A percentile compares a stretch with the other conserved stretches of the same genome.
Conservation (phyloP, 257 asterid species). For the Scutellaria minor region DNA sequence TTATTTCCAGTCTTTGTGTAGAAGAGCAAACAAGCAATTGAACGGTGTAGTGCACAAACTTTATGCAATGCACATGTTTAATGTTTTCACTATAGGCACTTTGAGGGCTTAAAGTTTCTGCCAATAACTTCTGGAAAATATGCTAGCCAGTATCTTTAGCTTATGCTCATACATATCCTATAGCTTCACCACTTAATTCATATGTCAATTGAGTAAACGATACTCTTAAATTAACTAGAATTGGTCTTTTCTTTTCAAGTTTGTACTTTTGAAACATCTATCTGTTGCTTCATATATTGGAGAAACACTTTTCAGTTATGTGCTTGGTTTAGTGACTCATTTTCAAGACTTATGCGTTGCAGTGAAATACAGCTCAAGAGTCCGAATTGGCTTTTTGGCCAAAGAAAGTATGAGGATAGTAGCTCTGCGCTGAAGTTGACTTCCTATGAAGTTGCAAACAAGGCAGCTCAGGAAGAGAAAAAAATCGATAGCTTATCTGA, state of each 20-base stretch:
- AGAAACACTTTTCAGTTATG: neutral
- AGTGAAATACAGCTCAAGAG: slow-evolving; percentile 96
- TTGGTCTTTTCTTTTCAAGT: slow-evolving; percentile 7
- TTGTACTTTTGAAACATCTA: slow-evolving; percentile 11
- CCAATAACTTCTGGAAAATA: neutral
- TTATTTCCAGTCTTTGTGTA: slow-evolving; percentile 1
- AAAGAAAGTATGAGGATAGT: slow-evolving; percentile 77
- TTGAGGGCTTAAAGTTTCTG: no score
- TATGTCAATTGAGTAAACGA: neutral
- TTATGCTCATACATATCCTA: neutral
- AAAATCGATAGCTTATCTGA: slow-evolving; percentile 56
- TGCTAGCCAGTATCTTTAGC: neutral
- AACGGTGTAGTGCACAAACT: neutral
- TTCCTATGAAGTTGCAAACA: slow-evolving; percentile 51
- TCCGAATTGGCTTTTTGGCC: slow-evolving; percentile 99
- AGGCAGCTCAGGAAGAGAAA: slow-evolving; percentile 54
- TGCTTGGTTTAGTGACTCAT: slow-evolving; percentile 21
- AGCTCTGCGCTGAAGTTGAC: slow-evolving; percentile 57
- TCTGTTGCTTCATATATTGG: slow-evolving; percentile 5
- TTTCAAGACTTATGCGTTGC: slow-evolving; percentile 35
- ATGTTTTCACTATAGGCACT: no score
- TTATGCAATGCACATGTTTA: no score
- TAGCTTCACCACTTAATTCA: neutral
- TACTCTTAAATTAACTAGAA: neutral
- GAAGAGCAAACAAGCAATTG: neutral